These are phyloP conservation scores for Sarcodon aspratus DNA, from an alignment of 768 basidiomycete species.

Conservation along the genomic window DNA sequence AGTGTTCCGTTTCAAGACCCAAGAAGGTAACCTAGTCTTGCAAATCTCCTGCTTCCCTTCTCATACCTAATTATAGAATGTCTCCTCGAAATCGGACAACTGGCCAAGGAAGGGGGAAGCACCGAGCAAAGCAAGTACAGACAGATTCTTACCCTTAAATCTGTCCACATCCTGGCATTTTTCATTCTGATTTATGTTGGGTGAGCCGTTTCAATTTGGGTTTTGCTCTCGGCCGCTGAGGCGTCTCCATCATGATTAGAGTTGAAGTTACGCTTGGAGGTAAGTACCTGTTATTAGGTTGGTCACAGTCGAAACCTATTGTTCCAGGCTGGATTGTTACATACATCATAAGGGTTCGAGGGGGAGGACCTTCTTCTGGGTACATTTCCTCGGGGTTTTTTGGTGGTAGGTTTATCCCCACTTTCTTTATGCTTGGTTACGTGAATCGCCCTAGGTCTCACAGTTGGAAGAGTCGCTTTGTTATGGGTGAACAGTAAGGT, in stretches of 20 bases:
- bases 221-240: slow-evolving; percentile 2
- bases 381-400: slow-evolving; percentile 42
- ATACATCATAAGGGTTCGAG: slow-evolving; percentile 31
- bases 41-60: neutral
- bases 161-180: slow-evolving; percentile 28
- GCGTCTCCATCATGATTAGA: neutral
- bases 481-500: slow-evolving; percentile 38
- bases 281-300: slow-evolving; percentile 9
- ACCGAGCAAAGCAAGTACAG: slow-evolving; percentile 29
- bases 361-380: slow-evolving; percentile 34
- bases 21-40: slow-evolving; percentile 41
- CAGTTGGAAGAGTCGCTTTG: slow-evolving; percentile 38
- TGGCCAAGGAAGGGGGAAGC: slow-evolving; percentile 20
- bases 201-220: neutral
- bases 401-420: slow-evolving; percentile 16
- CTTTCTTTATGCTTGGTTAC: neutral
- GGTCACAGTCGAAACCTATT: neutral
- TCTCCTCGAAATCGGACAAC: slow-evolving; percentile 40
- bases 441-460: slow-evolving; percentile 23
- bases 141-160: slow-evolving; percentile 30
- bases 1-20: slow-evolving; percentile 59
- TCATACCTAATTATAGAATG: slow-evolving; percentile 29
- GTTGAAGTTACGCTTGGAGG: slow-evolving; percentile 24
- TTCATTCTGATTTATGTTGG: slow-evolving; percentile 36
- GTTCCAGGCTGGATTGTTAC: slow-evolving; percentile 42